These are phyloP conservation scores for Globisporangium canariense DNA, from an alignment of 352 stramenopile species.

Conservation along the genomic window DNA sequence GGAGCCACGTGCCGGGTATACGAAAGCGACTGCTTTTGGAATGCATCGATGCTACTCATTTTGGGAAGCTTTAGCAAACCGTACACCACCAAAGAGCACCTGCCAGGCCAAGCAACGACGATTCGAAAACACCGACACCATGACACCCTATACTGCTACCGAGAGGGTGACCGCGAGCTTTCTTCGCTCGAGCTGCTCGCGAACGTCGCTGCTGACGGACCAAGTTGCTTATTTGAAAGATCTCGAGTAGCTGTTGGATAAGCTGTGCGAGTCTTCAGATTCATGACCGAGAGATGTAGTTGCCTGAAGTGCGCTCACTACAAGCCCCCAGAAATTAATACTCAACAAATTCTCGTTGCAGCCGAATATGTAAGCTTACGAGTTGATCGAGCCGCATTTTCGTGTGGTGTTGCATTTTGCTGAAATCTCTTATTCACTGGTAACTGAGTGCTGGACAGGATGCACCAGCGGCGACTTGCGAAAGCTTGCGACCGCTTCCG, in stretches of 20 bases:
- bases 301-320: neutral
- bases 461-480: no score
- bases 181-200: slow-evolving; percentile 11
- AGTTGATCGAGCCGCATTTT: no score
- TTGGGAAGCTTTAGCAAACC: neutral
- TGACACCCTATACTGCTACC: neutral
- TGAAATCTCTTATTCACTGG: no score
- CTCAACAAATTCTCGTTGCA: no score
- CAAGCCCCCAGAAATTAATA: no score
- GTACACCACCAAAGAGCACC: neutral
- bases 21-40: no score
- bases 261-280: no score
- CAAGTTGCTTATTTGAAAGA: neutral
- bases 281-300: neutral
- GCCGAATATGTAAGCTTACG: no score
- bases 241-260: neutral
- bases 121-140: neutral
- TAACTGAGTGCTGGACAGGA: no score
- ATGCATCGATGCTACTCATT: no score
- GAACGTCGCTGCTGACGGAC: slow-evolving; percentile 7
- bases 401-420: no score
- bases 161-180: neutral
- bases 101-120: neutral
- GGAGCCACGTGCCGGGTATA: neutral
- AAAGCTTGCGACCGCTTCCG: no score